phyloP scores from a whole-genome alignment of 352 stramenopile genomes.

The Aphanomyces euteiches region DNA sequence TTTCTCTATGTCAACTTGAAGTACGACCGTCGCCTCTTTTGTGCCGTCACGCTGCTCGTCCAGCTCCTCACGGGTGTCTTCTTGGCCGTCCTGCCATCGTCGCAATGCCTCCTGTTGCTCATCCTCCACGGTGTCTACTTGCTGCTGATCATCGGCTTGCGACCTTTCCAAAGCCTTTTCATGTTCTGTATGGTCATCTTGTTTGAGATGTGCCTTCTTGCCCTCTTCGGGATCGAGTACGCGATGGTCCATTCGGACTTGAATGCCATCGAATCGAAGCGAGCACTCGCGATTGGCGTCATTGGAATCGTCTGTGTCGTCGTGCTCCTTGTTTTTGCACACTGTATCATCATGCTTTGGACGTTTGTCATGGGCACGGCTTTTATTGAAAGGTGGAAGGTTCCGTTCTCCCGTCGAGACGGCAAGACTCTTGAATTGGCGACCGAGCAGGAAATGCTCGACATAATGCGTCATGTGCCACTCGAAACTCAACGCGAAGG shows the following conservation, averaged over 20 bases:
- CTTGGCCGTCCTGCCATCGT: slow-evolving; percentile 48
- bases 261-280: slow-evolving; percentile 4
- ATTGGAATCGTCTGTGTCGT: slow-evolving; percentile 12
- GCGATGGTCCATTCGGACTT: slow-evolving; percentile 1
- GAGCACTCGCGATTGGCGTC: not conserved
- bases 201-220: slow-evolving; percentile 17
- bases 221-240: slow-evolving; percentile 1
- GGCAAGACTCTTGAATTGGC: not conserved
- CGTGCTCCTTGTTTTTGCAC: slow-evolving; percentile 15
- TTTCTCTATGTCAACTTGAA: slow-evolving; percentile 59
- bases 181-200: not conserved
- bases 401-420: not conserved
- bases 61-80: slow-evolving; percentile 56
- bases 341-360: slow-evolving; percentile 17
- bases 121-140: slow-evolving; percentile 51
- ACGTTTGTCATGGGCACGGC: not conserved
- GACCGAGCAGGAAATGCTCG: not conserved
- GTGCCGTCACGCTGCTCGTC: slow-evolving; percentile 49
- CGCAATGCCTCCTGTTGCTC: slow-evolving; percentile 56
- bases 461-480: not conserved
- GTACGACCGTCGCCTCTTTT: slow-evolving; percentile 63
- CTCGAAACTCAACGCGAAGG: too few species aligned
- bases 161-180: slow-evolving; percentile 35
- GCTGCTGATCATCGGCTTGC: slow-evolving; percentile 43
- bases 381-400: not conserved